Percentiles rank a stretch among this genome's conserved stretches.
Evolutionary conservation across 768 basidiomycete genomes (phyloP).

Genomic region (Lentinula edodes): DNA sequence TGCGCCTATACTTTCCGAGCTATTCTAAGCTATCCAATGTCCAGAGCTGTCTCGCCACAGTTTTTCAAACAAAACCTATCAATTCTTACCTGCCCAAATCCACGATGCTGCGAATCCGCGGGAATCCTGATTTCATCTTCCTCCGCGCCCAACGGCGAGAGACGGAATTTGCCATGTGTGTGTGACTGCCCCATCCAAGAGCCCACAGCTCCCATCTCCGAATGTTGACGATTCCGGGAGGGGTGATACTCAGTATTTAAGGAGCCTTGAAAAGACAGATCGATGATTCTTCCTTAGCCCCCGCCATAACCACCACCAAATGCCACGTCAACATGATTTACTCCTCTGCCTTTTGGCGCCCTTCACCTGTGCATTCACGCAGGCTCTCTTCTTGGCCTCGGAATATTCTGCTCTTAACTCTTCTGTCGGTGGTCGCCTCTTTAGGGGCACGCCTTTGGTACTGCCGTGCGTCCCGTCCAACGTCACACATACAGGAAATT

Average conservation of each 20-base stretch:
- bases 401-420: background rate
- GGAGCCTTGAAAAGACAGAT: background rate
- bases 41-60: too few relatives aligned
- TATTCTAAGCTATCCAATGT: too few relatives aligned
- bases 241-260: background rate
- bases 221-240: background rate
- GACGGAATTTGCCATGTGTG: background rate
- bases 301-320: background rate
- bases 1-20: too few relatives aligned
- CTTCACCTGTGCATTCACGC: background rate
- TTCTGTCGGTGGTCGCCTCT: constrained; percentile 4
- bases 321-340: background rate
- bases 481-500: background rate
- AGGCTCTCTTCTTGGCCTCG: background rate
- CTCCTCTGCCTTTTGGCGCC: background rate
- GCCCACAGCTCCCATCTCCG: background rate
- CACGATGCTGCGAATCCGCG: constrained; percentile 5
- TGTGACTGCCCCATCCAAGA: background rate
- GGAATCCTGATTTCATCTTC: background rate
- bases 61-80: background rate
- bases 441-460: background rate
- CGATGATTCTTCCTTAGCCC: background rate
- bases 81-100: background rate
- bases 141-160: constrained; percentile 3
- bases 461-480: background rate